Percentiles rank a stretch among this genome's conserved stretches.
Conservation (phyloP, 371 early-diverging fungal genomes). For the Zancudomyces culisetae region DNA sequence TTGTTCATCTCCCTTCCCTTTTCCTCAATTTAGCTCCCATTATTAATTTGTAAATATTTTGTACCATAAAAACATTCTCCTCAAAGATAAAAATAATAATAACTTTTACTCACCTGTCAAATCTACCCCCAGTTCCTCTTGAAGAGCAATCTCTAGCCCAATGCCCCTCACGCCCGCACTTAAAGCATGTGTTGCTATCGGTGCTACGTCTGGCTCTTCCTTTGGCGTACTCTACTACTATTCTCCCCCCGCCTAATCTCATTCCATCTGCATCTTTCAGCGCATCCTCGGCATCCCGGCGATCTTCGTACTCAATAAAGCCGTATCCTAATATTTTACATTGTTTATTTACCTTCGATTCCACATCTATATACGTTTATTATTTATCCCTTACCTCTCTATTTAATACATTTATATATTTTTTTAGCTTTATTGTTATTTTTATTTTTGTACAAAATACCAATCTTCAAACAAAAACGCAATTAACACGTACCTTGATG, state of each 20-base stretch:
- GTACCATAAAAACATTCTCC: not conserved
- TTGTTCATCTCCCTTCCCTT: not conserved
- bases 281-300: constrained; percentile 43
- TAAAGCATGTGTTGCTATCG: constrained; percentile 40
- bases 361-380: not conserved
- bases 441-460: not conserved
- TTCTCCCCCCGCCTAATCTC: constrained; percentile 30
- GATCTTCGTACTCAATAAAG: constrained; percentile 33
- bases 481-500: constrained; percentile 28
- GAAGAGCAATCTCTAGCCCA: constrained; percentile 49
- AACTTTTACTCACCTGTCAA: not conserved
- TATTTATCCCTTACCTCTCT: not conserved
- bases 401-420: not conserved
- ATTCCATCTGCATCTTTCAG: constrained; percentile 37
- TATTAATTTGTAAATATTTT: too few relatives aligned
- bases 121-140: not conserved
- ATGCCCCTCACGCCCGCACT: constrained; percentile 47
- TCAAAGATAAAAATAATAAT: not conserved
- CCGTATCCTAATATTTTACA: constrained; percentile 22
- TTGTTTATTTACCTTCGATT: not conserved
- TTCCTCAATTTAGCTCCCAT: not conserved
- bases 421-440: not conserved
- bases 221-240: constrained; percentile 46
- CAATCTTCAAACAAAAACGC: not conserved
- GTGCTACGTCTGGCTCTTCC: constrained; percentile 33